Percentiles rank a stretch among this genome's conserved stretches.
phyloP scores from a whole-genome alignment of 495 filamentous ascomycete species.

The Podospora bellae-mahoneyi region DNA sequence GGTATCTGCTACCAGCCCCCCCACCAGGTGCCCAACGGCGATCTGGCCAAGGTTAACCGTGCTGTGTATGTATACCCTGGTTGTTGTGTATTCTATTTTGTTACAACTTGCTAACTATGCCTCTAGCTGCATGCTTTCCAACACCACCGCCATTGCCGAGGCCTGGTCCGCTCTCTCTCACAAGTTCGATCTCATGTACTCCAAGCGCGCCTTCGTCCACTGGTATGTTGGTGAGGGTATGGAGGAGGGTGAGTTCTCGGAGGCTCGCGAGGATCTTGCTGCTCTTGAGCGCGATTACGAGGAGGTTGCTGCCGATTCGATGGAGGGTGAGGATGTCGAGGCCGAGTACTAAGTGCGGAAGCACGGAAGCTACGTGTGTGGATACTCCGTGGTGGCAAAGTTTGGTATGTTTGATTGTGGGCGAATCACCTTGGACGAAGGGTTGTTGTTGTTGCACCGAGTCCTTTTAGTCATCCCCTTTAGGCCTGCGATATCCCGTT shows the following conservation, averaged over 20 bases:
- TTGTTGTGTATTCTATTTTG: slow-evolving; percentile 13
- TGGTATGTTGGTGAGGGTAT: slow-evolving; percentile 99
- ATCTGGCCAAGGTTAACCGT: slow-evolving; percentile 94
- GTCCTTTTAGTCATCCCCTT: slow-evolving; percentile 14
- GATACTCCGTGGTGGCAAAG: slow-evolving; percentile 13
- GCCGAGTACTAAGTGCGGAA: slow-evolving; percentile 99
- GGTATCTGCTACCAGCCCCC: slow-evolving; percentile 99
- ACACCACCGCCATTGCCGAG: slow-evolving; percentile 98
- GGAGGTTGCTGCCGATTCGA: slow-evolving; percentile 94
- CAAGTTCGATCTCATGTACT: slow-evolving; percentile 99
- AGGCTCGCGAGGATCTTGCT: slow-evolving; percentile 96
- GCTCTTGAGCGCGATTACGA: slow-evolving; percentile 99
- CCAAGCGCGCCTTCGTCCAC: slow-evolving; percentile 99
- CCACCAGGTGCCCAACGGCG: slow-evolving; percentile 90
- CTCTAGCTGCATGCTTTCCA: slow-evolving; percentile 92
- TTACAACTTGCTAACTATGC: slow-evolving; percentile 9
- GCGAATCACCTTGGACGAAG: slow-evolving; percentile 15
- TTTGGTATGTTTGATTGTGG: slow-evolving; percentile 18
- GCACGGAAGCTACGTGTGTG: slow-evolving; percentile 7
- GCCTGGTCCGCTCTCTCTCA: slow-evolving; percentile 95
- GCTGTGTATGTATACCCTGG: slow-evolving; percentile 70
- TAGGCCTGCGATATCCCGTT: slow-evolving; percentile 21
- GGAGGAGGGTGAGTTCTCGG: slow-evolving; percentile 99
- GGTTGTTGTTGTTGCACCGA: slow-evolving; percentile 8
- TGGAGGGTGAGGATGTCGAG: slow-evolving; percentile 85